phyloP scores from a whole-genome alignment of 1,284 basidiomycete genomes.

The Volvariella volvacea region DNA sequence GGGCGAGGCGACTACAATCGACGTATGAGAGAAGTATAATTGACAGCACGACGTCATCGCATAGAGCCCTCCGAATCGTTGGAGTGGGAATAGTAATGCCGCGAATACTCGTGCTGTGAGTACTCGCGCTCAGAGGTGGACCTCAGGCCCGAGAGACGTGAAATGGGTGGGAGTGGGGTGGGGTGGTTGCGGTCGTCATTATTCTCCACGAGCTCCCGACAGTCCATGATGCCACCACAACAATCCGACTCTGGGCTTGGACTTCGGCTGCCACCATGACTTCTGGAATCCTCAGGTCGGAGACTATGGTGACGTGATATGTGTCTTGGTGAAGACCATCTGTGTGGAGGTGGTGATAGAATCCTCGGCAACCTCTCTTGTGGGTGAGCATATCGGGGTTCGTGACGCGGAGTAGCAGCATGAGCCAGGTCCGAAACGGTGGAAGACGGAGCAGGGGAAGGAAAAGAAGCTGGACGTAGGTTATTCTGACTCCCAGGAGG shows the following conservation, averaged over 20 bases:
- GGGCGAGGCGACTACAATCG: too few relatives aligned
- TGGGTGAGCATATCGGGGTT: slow-evolving; percentile 6
- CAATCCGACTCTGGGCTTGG: slow-evolving; percentile 30
- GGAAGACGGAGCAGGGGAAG: slow-evolving; percentile 14
- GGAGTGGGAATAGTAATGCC: too few relatives aligned
- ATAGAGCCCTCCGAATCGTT: too few relatives aligned
- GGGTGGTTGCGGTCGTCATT: too few relatives aligned
- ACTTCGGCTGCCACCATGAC: slow-evolving; percentile 10
- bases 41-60: too few relatives aligned
- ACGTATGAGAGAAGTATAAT: too few relatives aligned
- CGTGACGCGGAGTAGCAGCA: neutral
- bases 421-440: slow-evolving; percentile 4
- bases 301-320: slow-evolving; percentile 7
- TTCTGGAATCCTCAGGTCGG: slow-evolving; percentile 6
- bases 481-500: neutral
- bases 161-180: too few relatives aligned
- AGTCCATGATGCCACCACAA: slow-evolving; percentile 45
- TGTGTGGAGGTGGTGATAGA: neutral
- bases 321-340: neutral
- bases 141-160: too few relatives aligned
- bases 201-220: slow-evolving; percentile 32
- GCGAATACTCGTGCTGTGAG: too few relatives aligned
- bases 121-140: too few relatives aligned
- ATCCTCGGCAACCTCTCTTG: neutral
- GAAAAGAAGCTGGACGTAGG: slow-evolving; percentile 15